A percentile compares a stretch with the other conserved stretches of the same genome.
phyloP scores from a whole-genome alignment of 2,329 filamentous ascomycete genomes.

The Aspergillus tanneri region DNA sequence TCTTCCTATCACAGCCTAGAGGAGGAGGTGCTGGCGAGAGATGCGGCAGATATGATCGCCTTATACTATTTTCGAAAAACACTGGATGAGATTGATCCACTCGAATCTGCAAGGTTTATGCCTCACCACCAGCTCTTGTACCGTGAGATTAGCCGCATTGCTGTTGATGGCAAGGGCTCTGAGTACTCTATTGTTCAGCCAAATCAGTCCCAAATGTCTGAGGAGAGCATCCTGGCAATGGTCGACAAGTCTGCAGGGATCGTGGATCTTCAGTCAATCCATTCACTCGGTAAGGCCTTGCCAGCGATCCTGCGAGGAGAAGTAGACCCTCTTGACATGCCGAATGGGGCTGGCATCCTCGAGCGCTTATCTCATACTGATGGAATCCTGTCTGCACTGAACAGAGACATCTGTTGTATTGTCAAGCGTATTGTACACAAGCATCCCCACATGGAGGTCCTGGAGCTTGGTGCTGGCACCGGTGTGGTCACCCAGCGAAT shows the following conservation, averaged over 20 bases:
- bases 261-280: neutral
- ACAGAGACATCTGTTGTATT: neutral
- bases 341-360: neutral
- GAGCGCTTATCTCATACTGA: neutral
- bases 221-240: neutral
- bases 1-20: neutral
- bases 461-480: neutral
- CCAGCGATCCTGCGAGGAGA: neutral
- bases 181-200: neutral
- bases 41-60: neutral
- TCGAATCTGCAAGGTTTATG: neutral
- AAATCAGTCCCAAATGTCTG: neutral
- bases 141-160: neutral
- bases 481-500: neutral
- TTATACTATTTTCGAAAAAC: neutral
- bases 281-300: neutral
- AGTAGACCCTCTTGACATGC: neutral
- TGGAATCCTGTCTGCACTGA: neutral
- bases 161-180: neutral
- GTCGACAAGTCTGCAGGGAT: neutral
- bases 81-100: neutral
- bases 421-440: neutral
- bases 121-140: conserved; percentile 2
- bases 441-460: neutral
- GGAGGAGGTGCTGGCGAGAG: neutral